A percentile compares a stretch with the other conserved stretches of the same genome.
phyloP scores from a whole-genome alignment of 495 filamentous ascomycete species.

The Articulospora tetracladia region DNA sequence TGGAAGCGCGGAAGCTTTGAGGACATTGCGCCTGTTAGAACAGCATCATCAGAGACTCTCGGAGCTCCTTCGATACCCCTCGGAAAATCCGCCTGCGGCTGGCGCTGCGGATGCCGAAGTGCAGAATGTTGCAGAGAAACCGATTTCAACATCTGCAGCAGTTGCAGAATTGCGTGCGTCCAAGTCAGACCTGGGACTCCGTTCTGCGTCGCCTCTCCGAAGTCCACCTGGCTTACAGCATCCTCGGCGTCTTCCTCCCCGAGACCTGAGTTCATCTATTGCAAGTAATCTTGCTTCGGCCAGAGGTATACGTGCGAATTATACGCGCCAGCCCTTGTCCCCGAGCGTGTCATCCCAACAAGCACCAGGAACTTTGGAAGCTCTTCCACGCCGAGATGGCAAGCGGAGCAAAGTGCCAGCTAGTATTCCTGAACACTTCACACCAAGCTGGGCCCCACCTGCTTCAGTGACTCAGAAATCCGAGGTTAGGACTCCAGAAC shows the following conservation, averaged over 20 bases:
- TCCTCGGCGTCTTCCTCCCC: slow-evolving; percentile 48
- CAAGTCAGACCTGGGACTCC: slow-evolving; percentile 28
- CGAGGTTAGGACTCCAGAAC: slow-evolving; percentile 19
- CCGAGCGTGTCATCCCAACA: slow-evolving; percentile 73
- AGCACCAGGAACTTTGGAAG: slow-evolving; percentile 67
- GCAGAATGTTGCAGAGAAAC: slow-evolving; percentile 27
- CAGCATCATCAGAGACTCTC: slow-evolving; percentile 79
- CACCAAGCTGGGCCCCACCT: slow-evolving; percentile 43
- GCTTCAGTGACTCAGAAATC: slow-evolving; percentile 22
- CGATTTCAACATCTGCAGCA: slow-evolving; percentile 23
- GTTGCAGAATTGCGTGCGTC: slow-evolving; percentile 27
- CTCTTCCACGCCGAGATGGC: slow-evolving; percentile 45
- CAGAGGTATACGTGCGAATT: slow-evolving; percentile 73
- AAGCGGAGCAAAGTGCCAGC: slow-evolving; percentile 32
- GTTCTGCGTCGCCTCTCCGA: slow-evolving; percentile 40
- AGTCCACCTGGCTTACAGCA: slow-evolving; percentile 32
- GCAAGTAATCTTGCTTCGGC: slow-evolving; percentile 89
- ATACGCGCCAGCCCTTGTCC: slow-evolving; percentile 57
- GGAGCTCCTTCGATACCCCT: slow-evolving; percentile 67
- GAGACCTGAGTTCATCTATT: slow-evolving; percentile 77
- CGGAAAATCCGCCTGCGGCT: slow-evolving; percentile 48
- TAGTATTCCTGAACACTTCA: slow-evolving; percentile 30
- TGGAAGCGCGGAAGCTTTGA: slow-evolving; percentile 74
- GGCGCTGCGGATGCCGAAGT: slow-evolving; percentile 19
- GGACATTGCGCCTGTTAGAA: slow-evolving; percentile 80